Evolutionary conservation across 1,139 yeast genomes (phyloP).

Genomic region (Scheffersomyces titani): DNA sequence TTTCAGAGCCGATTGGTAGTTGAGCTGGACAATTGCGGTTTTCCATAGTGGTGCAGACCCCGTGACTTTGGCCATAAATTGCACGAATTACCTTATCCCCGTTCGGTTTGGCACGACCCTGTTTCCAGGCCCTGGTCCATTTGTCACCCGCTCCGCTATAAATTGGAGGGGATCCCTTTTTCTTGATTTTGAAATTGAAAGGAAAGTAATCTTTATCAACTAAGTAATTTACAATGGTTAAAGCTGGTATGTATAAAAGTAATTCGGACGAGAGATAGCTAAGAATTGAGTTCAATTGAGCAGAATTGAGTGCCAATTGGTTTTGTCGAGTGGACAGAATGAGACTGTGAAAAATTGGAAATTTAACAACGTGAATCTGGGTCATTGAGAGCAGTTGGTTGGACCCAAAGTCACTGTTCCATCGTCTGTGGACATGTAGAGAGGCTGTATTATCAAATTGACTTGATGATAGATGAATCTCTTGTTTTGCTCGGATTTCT

Average conservation of each 20-base stretch:
- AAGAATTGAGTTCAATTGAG: background rate
- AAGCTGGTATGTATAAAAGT: conserved; percentile 31
- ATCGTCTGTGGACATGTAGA: no score
- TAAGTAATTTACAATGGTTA: conserved; percentile 26
- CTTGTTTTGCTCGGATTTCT: no score
- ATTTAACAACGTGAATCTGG: background rate
- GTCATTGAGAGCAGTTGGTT: no score
- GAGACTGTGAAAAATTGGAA: background rate
- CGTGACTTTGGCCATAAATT: background rate
- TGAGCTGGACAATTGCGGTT: background rate
- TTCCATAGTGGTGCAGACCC: background rate
- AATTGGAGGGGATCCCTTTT: background rate
- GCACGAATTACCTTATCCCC: background rate
- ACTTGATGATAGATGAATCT: no score
- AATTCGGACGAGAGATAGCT: background rate
- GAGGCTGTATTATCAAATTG: no score
- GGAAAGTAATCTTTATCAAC: background rate
- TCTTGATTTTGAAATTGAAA: background rate
- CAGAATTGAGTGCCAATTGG: background rate
- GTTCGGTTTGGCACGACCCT: background rate
- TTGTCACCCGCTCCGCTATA: conserved; percentile 1
- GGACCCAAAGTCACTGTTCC: no score
- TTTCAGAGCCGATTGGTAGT: background rate
- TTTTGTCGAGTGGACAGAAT: background rate
- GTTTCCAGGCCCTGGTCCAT: conserved; percentile 1